These are phyloP conservation scores for Arthrobotrys iridis DNA, from an alignment of 2,329 filamentous ascomycete species.

Conservation along the genomic window DNA sequence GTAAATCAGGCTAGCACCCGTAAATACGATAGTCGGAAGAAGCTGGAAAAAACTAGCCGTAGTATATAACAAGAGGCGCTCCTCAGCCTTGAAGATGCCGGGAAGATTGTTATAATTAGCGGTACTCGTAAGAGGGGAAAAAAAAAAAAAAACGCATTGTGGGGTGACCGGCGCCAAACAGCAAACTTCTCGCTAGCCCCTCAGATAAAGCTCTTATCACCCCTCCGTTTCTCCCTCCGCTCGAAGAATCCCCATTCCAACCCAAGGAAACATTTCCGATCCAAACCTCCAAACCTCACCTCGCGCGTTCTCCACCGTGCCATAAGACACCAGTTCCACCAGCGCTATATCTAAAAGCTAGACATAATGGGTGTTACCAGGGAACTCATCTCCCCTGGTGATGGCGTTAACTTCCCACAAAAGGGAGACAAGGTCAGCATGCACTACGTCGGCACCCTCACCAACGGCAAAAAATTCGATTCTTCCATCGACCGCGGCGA, in stretches of 20 bases:
- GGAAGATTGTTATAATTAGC: too few relatives aligned
- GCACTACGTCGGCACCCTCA: conserved; percentile 89
- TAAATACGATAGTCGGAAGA: too few relatives aligned
- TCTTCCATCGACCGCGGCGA: conserved; percentile 80
- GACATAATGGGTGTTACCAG: conserved; percentile 78
- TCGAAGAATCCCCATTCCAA: not conserved
- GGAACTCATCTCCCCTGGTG: conserved; percentile 65
- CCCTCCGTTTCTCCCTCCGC: not conserved
- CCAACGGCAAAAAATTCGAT: conserved; percentile 85
- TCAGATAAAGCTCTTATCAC: conserved; percentile 10
- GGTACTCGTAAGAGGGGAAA: too few relatives aligned
- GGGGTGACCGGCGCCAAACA: not conserved
- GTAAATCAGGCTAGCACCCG: too few relatives aligned
- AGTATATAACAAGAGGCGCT: too few relatives aligned
- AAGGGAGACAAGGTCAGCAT: conserved; percentile 80
- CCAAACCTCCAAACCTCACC: not conserved
- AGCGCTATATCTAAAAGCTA: not conserved
- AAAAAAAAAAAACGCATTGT: too few relatives aligned
- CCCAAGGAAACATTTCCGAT: not conserved
- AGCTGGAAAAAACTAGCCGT: too few relatives aligned
- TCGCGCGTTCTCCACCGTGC: not conserved
- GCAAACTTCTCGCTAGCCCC: not conserved
- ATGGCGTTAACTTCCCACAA: conserved; percentile 72
- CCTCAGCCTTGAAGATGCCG: too few relatives aligned
- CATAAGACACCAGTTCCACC: not conserved